Evolutionary conservation across 108 stramenopile species (phyloP).

Genomic region (Nitzschia sp.): DNA sequence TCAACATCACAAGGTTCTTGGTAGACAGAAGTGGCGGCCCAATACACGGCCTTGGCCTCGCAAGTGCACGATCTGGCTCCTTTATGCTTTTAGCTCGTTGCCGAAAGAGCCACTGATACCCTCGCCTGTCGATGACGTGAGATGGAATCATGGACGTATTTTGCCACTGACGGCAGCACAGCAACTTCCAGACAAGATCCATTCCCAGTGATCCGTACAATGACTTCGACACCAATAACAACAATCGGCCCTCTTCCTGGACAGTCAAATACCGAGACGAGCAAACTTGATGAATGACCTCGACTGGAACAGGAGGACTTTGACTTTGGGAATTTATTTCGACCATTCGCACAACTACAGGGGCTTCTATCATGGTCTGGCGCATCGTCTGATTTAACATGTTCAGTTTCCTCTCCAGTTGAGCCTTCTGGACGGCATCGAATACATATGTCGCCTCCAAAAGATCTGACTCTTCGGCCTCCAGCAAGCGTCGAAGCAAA

Average conservation of each 20-base stretch:
- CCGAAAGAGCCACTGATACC: constrained; percentile 4
- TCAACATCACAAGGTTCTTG: background rate
- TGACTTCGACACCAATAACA: constrained; percentile 5
- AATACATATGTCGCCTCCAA: no score
- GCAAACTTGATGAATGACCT: background rate
- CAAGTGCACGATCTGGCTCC: background rate
- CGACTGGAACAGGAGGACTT: background rate
- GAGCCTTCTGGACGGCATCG: no score
- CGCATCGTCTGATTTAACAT: no score
- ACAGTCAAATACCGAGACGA: constrained; percentile 1
- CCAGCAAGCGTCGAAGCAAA: no score
- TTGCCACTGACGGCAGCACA: background rate
- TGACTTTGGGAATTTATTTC: no score
- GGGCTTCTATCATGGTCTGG: no score
- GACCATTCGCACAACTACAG: no score
- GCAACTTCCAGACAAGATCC: background rate
- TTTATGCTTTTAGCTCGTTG: background rate
- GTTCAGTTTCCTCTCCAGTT: no score
- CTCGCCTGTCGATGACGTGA: background rate
- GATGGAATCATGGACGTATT: background rate
- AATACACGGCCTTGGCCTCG: no score
- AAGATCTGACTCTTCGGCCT: no score
- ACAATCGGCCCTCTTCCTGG: background rate
- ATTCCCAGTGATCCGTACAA: background rate
- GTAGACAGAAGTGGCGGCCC: background rate